Conservation (phyloP, 2,329 filamentous ascomycete genomes). For the Diplodia seriata region DNA sequence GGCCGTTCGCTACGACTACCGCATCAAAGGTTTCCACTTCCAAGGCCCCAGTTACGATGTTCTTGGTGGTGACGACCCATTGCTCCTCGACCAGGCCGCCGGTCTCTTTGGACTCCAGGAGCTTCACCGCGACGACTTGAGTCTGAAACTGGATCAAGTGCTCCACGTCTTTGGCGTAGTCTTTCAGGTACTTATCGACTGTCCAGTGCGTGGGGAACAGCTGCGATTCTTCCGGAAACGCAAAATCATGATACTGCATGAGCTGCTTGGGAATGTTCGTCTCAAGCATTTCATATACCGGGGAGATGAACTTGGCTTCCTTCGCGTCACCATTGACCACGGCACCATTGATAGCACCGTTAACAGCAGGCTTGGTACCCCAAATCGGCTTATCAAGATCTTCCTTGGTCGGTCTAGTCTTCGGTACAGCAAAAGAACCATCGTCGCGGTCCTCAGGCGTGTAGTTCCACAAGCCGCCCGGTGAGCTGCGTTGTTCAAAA, state of each 20-base stretch:
- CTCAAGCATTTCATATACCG: conserved; percentile 81
- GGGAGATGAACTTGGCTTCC: conserved; percentile 74
- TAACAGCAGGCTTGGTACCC: conserved; percentile 37
- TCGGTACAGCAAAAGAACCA: conserved; percentile 64
- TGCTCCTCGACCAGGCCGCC: conserved; percentile 33
- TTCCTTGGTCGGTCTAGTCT: conserved; percentile 59
- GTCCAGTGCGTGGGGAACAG: conserved; percentile 76
- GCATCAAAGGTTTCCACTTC: conserved; percentile 62
- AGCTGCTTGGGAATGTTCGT: conserved; percentile 84
- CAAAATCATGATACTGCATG: conserved; percentile 79
- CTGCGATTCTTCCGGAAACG: conserved; percentile 68
- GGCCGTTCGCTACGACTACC: conserved; percentile 56
- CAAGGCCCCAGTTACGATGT: conserved; percentile 55
- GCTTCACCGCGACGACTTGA: conserved; percentile 68
- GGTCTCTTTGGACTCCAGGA: conserved; percentile 37
- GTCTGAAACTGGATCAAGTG: conserved; percentile 73
- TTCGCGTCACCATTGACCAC: conserved; percentile 35
- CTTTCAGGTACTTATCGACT: conserved; percentile 75
- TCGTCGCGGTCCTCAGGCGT: conserved; percentile 58
- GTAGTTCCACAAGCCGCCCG: conserved; percentile 90
- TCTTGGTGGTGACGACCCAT: conserved; percentile 68
- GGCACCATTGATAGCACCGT: conserved; percentile 6
- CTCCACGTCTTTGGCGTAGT: conserved; percentile 73
- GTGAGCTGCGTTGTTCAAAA: conserved; percentile 78
- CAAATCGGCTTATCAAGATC: conserved; percentile 69